Percentiles rank a stretch among this genome's conserved stretches.
Conservation (phyloP, 352 stramenopile species). For the Thraustotheca clavata region DNA sequence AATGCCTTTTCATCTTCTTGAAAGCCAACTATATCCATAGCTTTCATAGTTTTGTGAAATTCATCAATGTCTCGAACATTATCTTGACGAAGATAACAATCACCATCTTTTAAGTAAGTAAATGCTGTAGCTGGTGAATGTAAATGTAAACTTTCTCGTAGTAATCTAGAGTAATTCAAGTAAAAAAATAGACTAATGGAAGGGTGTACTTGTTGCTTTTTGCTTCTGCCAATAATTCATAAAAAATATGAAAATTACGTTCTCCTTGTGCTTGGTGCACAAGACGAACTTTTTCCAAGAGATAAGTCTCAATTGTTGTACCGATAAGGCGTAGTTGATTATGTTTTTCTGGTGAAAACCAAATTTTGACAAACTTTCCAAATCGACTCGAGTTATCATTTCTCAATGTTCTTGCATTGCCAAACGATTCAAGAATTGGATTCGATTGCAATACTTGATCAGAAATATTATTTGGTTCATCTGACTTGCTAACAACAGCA, state of each 20-base stretch:
- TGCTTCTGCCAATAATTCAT: conserved; percentile 27
- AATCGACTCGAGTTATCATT: conserved; percentile 37
- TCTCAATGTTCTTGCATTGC: conserved; percentile 30
- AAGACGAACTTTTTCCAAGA: conserved; percentile 33
- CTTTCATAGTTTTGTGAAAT: conserved; percentile 30
- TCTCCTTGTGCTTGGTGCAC: conserved; percentile 25
- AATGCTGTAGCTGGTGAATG: conserved; percentile 24
- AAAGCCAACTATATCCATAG: conserved; percentile 33
- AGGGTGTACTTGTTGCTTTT: conserved; percentile 6
- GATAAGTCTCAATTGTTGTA: conserved; percentile 33
- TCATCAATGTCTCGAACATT: conserved; percentile 34
- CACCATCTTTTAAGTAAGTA: conserved; percentile 29
- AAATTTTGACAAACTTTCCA: conserved; percentile 41
- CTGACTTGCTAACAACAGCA: conserved; percentile 14
- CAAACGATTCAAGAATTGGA: conserved; percentile 42
- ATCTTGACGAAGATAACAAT: conserved; percentile 19
- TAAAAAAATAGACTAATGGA: not conserved
- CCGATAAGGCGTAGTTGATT: conserved; percentile 22
- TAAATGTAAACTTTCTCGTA: conserved; percentile 27
- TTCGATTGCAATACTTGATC: conserved; percentile 41
- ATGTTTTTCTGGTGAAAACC: conserved; percentile 20
- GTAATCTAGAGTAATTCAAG: conserved; percentile 7
- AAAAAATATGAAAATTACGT: conserved; percentile 35
- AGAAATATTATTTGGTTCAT: conserved; percentile 14
- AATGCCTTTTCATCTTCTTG: conserved; percentile 25